Conservation (phyloP, 768 basidiomycete genomes). For the Russula sp. region DNA sequence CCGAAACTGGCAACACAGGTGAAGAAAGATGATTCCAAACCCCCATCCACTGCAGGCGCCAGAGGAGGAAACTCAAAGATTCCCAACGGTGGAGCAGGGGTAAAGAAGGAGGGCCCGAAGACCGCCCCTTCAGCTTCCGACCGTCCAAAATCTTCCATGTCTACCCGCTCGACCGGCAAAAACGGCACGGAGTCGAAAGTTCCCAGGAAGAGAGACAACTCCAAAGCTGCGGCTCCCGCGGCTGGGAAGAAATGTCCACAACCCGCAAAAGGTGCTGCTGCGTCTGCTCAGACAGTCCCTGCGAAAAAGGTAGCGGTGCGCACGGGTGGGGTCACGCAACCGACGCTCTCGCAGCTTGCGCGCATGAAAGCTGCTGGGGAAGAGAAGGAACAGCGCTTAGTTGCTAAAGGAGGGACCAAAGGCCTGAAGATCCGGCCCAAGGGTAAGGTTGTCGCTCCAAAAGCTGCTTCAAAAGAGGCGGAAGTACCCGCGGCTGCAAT, state of each 20-base stretch:
- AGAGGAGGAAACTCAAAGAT: background rate
- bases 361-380: conserved; percentile 21
- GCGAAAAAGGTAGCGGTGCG: conserved; percentile 17
- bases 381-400: conserved; percentile 16
- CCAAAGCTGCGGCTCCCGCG: background rate
- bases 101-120: background rate
- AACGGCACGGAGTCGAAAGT: background rate
- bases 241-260: conserved; percentile 4
- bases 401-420: conserved; percentile 12
- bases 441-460: background rate
- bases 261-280: background rate
- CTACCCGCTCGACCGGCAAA: conserved; percentile 3
- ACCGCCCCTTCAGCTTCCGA: background rate
- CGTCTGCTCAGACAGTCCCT: background rate
- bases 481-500: conserved; percentile 3
- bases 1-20: background rate
- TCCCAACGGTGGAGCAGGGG: background rate
- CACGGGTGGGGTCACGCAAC: conserved; percentile 21
- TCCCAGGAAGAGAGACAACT: background rate
- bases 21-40: background rate
- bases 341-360: conserved; percentile 24
- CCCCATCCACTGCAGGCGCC: background rate
- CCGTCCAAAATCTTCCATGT: conserved; percentile 4
- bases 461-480: background rate
- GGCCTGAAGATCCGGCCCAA: background rate